A percentile compares a stretch with the other conserved stretches of the same genome.
Conservation (phyloP, 805 yeast species). For the Yamadazyma paraphyllophila region DNA sequence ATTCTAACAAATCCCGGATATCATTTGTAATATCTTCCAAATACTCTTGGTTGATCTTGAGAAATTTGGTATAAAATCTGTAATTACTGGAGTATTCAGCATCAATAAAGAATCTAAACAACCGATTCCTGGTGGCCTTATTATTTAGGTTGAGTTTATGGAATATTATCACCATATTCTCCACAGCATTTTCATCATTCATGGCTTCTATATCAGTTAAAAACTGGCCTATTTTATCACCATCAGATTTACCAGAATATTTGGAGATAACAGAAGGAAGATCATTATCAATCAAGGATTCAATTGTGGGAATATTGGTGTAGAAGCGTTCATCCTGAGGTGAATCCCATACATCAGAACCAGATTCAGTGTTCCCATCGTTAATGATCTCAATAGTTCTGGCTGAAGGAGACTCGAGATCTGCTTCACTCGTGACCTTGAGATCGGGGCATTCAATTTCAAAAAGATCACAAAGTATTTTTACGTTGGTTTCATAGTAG, state of each 20-base stretch:
- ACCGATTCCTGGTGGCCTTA: slow-evolving; percentile 66
- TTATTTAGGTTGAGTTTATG: slow-evolving; percentile 57
- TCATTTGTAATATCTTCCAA: slow-evolving; percentile 53
- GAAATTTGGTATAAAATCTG: slow-evolving; percentile 60
- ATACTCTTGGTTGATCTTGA: slow-evolving; percentile 54
- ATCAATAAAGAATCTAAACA: slow-evolving; percentile 55
- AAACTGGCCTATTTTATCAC: slow-evolving; percentile 43
- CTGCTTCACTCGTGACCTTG: slow-evolving; percentile 10
- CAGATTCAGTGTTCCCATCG: slow-evolving; percentile 21
- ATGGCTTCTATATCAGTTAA: slow-evolving; percentile 43
- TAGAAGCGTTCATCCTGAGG: slow-evolving; percentile 67
- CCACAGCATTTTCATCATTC: slow-evolving; percentile 48
- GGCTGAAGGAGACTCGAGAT: slow-evolving; percentile 2
- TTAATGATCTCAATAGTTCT: slow-evolving; percentile 23
- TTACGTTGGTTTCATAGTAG: slow-evolving; percentile 5
- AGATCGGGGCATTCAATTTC: slow-evolving; percentile 14
- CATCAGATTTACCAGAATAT: slow-evolving; percentile 35
- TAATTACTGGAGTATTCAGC: slow-evolving; percentile 45
- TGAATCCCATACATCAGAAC: slow-evolving; percentile 54
- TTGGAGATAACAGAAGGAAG: slow-evolving; percentile 10
- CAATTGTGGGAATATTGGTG: slow-evolving; percentile 47
- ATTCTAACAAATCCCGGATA: slow-evolving; percentile 53
- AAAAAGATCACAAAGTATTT: slow-evolving; percentile 9
- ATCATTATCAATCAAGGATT: slow-evolving; percentile 16
- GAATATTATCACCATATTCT: slow-evolving; percentile 45